These are phyloP conservation scores for Pyrenochaeta sp. DNA, from an alignment of 2,329 filamentous ascomycete species.

Conservation along the genomic window DNA sequence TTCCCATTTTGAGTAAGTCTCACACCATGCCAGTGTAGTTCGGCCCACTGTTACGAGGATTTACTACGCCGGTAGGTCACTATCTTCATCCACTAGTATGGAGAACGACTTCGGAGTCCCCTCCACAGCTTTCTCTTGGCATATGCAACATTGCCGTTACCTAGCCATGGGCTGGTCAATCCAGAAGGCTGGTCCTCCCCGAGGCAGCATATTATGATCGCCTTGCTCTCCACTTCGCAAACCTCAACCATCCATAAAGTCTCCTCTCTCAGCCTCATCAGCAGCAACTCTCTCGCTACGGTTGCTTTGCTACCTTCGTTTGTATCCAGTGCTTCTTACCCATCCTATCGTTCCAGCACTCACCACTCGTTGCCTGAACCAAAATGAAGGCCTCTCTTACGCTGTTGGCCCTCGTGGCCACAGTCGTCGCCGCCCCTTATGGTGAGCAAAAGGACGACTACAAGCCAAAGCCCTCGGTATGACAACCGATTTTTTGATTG, in stretches of 20 bases:
- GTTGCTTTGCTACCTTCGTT: slow-evolving; percentile 44
- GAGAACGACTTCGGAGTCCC: slow-evolving; percentile 20
- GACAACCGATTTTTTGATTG: background rate
- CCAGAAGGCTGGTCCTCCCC: slow-evolving; percentile 32
- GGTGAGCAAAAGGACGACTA: slow-evolving; percentile 14
- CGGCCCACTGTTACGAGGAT: slow-evolving; percentile 27
- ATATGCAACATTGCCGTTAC: slow-evolving; percentile 40
- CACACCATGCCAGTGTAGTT: slow-evolving; percentile 17
- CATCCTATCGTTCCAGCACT: slow-evolving; percentile 16
- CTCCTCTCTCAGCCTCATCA: slow-evolving; percentile 24
- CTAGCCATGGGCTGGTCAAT: slow-evolving; percentile 17
- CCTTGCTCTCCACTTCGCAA: slow-evolving; percentile 20
- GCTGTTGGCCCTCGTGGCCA: slow-evolving; percentile 43
- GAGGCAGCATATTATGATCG: slow-evolving; percentile 35
- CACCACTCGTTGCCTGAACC: slow-evolving; percentile 19
- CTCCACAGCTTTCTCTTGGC: slow-evolving; percentile 34
- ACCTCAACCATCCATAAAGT: slow-evolving; percentile 25
- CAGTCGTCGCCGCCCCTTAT: slow-evolving; percentile 31
- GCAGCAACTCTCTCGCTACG: slow-evolving; percentile 50
- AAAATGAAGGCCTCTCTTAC: slow-evolving; percentile 43
- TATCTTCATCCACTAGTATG: slow-evolving; percentile 13
- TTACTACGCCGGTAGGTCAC: slow-evolving; percentile 18
- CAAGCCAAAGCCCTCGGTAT: background rate
- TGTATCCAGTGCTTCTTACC: slow-evolving; percentile 27
- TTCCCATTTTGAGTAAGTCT: slow-evolving; percentile 22